phyloP scores from a whole-genome alignment of 768 basidiomycete genomes.

The Termitomyces sp. region DNA sequence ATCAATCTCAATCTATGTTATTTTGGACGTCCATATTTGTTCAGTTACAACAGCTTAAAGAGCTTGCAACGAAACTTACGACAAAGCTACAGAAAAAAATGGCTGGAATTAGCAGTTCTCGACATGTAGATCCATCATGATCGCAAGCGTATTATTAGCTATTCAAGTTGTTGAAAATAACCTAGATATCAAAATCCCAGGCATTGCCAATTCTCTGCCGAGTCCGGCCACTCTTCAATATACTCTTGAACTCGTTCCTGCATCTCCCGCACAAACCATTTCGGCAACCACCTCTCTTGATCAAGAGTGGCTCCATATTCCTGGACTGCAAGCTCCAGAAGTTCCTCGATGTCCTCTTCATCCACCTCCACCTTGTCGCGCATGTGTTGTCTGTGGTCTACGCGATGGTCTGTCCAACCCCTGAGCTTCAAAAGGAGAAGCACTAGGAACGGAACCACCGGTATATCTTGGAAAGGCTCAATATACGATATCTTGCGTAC shows the following conservation, averaged over 20 bases:
- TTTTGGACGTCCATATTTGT: no score
- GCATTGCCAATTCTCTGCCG: conserved; percentile 4
- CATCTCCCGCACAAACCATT: conserved; percentile 25
- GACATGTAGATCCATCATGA: no score
- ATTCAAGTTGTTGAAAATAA: background rate
- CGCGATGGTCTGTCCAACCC: conserved; percentile 39
- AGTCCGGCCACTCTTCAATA: conserved; percentile 11
- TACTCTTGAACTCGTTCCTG: conserved; percentile 23
- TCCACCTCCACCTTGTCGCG: conserved; percentile 37
- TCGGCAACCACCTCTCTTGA: conserved; percentile 27
- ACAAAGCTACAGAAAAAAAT: no score
- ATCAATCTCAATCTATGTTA: no score
- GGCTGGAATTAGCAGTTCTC: no score
- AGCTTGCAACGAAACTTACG: no score
- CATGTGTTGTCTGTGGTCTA: conserved; percentile 27
- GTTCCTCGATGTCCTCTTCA: conserved; percentile 36
- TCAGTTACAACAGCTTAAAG: no score
- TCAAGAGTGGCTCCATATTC: conserved; percentile 20
- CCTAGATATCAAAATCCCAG: conserved; percentile 9
- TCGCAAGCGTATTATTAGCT: no score
- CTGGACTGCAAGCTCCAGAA: conserved; percentile 35
- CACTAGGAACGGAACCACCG: conserved; percentile 34
- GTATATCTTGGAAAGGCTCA: conserved; percentile 25
- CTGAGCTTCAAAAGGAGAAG: conserved; percentile 40
- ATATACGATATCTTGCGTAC: conserved; percentile 17